phyloP scores from a whole-genome alignment of 805 yeast genomes.

The Grigorovia transvaalensis region DNA sequence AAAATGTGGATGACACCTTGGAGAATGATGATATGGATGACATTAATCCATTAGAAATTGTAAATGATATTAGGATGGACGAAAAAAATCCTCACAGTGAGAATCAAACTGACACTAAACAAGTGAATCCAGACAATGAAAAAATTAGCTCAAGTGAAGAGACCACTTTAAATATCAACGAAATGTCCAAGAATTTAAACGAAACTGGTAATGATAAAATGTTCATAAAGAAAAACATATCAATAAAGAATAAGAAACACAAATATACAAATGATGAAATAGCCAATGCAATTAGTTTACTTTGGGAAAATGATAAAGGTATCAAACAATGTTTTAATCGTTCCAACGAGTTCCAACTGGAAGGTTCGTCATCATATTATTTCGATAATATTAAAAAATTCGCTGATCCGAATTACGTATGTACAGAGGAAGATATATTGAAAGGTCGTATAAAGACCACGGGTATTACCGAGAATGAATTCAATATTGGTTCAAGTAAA shows the following conservation, averaged over 20 bases:
- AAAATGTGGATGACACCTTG: conserved; percentile 6
- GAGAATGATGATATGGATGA: neutral
- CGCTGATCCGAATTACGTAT: conserved; percentile 52
- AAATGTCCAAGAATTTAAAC: conserved; percentile 18
- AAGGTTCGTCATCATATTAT: conserved; percentile 71
- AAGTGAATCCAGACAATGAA: conserved; percentile 8
- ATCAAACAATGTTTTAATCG: conserved; percentile 46
- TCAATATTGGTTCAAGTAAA: conserved; percentile 52
- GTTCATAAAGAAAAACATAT: conserved; percentile 12
- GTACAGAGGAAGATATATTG: conserved; percentile 74
- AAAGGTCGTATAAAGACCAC: conserved; percentile 91
- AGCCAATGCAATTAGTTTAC: conserved; percentile 54
- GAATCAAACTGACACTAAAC: neutral
- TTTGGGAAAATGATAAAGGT: conserved; percentile 69
- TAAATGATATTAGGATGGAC: neutral
- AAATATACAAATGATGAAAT: conserved; percentile 37
- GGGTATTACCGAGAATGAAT: conserved; percentile 82
- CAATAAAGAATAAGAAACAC: conserved; percentile 3
- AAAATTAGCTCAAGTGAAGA: neutral
- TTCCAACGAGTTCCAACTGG: conserved; percentile 74
- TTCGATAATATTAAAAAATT: conserved; percentile 63
- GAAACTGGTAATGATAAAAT: conserved; percentile 19
- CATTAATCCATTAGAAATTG: neutral
- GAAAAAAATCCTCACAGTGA: neutral
- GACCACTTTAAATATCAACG: conserved; percentile 7